These are phyloP conservation scores for Neopestalotiopsis clavispora DNA, from an alignment of 2,329 filamentous ascomycete species.

Conservation along the genomic window DNA sequence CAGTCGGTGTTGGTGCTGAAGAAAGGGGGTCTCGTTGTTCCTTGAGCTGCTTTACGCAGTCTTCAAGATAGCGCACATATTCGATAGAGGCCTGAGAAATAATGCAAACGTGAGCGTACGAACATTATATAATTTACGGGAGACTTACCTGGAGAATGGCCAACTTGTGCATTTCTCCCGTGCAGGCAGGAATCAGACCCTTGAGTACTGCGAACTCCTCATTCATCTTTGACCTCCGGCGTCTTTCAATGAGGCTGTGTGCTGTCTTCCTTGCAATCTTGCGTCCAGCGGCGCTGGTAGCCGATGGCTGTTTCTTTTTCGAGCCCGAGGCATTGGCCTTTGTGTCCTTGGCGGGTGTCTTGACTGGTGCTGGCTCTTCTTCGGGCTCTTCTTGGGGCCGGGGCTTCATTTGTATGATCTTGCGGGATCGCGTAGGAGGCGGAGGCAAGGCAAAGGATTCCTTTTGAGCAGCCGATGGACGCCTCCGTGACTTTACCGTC, in stretches of 20 bases:
- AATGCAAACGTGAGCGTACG: conserved; percentile 6
- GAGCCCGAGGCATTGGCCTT: conserved; percentile 38
- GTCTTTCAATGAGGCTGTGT: conserved; percentile 90
- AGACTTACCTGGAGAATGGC: conserved; percentile 82
- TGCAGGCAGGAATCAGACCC: conserved; percentile 92
- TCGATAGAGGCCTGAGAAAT: conserved; percentile 83
- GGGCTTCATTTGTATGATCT: conserved; percentile 98
- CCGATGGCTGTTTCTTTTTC: conserved; percentile 79
- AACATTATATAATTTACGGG: neutral
- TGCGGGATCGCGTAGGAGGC: conserved; percentile 87
- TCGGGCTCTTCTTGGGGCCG: conserved; percentile 46
- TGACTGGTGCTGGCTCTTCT: conserved; percentile 24
- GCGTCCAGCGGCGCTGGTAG: conserved; percentile 82
- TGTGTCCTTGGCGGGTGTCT: conserved; percentile 23
- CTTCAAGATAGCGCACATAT: conserved; percentile 91
- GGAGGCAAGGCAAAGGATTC: conserved; percentile 83
- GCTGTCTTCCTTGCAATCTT: conserved; percentile 97
- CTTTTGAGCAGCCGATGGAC: conserved; percentile 57
- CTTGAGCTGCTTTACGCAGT: conserved; percentile 83
- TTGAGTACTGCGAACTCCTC: conserved; percentile 95
- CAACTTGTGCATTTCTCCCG: conserved; percentile 98
- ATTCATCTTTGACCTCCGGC: conserved; percentile 96
- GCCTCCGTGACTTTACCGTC: conserved; percentile 58
- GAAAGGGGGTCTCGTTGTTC: conserved; percentile 49
- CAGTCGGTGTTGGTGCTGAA: conserved; percentile 32